Base-by-base conservation (phyloP, 768 basidiomycete species). In the Chalciporus piperatus region DNA sequence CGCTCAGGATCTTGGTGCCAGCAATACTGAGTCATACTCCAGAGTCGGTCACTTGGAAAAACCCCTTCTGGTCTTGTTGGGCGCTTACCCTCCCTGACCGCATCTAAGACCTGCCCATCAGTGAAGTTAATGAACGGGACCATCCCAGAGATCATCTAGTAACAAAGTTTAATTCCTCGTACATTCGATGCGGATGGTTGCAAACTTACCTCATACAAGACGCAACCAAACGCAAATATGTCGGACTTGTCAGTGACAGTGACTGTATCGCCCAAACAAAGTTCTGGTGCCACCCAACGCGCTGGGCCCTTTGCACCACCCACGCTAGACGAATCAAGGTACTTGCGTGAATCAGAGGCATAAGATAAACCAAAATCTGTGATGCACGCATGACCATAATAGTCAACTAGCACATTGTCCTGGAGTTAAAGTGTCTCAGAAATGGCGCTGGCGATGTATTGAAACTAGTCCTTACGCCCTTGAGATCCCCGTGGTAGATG, bases 401-500 rank as follows among this genome's bases (percentile, higher is more conserved):
- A 40, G 35, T 56, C 51, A 4, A 68, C 57, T 42, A 68, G 45
- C 20, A 62, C 52, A 30, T 68, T 68, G 16, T 59, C 57, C 68
- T 66, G 45, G 19, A 50, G 4, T 10, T 11, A 12, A 35, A 23
- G 13, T 33, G 17, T 19, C 5, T 61, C 44, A 51, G 48, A 42
- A 20, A 41, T 13, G 27, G 6, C 27, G 27, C 39, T 16, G 14
- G 44, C 23, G 7, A 12, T 41, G n/a, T 32, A 46, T 40, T 8
- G 3, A 16, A 16, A 16, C 43, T 17, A 19, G 47, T 19, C 35
- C 66, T 59, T 44, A 54, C 74, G 27, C 67, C 68, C 54, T 76
- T 76, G 23, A 76, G 27, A 56, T 76, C 75, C 7, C 75, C 72
- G 22, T 76, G 75, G 13, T 73, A 54, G 23, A 76, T 60, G 27